phyloP scores from a whole-genome alignment of 2,329 filamentous ascomycete genomes.

The Colletotrichum somersetense region DNA sequence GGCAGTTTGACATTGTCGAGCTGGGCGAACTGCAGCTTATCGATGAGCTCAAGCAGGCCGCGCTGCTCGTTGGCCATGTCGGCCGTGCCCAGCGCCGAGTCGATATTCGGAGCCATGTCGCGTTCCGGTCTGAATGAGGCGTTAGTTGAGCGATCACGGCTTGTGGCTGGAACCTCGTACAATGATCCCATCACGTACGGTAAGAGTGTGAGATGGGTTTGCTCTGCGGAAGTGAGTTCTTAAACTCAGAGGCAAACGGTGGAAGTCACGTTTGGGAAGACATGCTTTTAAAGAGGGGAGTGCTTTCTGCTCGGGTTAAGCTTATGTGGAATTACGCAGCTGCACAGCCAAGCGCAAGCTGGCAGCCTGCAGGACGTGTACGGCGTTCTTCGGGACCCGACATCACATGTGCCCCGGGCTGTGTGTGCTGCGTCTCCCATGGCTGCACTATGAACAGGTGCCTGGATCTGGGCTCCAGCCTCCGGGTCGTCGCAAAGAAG shows the following conservation, averaged over 20 bases:
- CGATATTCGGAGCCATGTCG: constrained; percentile 57
- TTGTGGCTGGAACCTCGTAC: constrained; percentile 35
- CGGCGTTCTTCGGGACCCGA: constrained; percentile 12
- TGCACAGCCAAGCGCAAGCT: constrained; percentile 11
- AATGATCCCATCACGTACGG: constrained; percentile 38
- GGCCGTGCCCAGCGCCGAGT: constrained; percentile 62
- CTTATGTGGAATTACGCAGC: constrained; percentile 40
- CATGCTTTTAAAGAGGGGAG: constrained; percentile 21
- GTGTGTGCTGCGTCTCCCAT: constrained; percentile 9
- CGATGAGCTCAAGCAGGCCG: constrained; percentile 68
- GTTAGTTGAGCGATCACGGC: constrained; percentile 38
- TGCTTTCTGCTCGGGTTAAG: constrained; percentile 8
- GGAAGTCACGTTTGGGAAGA: neutral
- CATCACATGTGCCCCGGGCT: constrained; percentile 38
- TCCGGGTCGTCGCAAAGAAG: constrained; percentile 39
- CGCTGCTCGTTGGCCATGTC: constrained; percentile 67
- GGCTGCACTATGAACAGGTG: constrained; percentile 28
- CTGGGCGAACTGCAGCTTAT: constrained; percentile 66
- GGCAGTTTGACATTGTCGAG: constrained; percentile 67
- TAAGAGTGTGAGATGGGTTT: neutral
- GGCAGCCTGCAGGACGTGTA: neutral
- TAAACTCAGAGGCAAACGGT: neutral
- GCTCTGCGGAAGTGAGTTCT: neutral
- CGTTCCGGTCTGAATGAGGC: constrained; percentile 35
- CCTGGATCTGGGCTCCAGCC: constrained; percentile 38